Evolutionary conservation across 345 rosid genomes (phyloP).

Genomic region (Kandelia obovata): DNA sequence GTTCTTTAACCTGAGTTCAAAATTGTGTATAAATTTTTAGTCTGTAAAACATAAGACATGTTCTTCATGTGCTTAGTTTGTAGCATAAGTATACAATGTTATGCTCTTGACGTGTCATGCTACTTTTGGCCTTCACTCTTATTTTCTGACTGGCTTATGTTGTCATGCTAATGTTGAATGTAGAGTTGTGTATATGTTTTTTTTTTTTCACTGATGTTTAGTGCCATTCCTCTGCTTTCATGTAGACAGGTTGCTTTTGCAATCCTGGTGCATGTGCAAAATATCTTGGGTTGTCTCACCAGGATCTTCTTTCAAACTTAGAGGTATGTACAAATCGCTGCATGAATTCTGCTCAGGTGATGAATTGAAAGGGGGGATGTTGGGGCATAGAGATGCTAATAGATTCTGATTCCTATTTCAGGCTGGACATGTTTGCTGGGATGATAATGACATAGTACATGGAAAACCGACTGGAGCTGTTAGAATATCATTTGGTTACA

Average conservation of each 20-base stretch:
- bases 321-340: constrained; percentile 47
- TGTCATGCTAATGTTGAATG: too few species aligned
- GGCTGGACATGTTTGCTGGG: constrained; percentile 99
- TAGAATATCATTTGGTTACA: constrained; percentile 88
- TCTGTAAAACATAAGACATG: too few species aligned
- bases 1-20: too few species aligned
- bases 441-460: constrained; percentile 74
- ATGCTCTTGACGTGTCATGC: too few species aligned
- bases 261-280: constrained; percentile 99
- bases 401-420: constrained; percentile 21
- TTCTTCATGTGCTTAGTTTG: too few species aligned
- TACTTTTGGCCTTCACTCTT: too few species aligned
- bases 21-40: too few species aligned
- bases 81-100: too few species aligned
- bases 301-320: constrained; percentile 71
- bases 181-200: too few species aligned
- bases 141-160: too few species aligned
- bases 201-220: neutral
- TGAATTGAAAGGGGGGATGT: neutral
- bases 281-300: constrained; percentile 81
- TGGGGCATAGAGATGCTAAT: neutral
- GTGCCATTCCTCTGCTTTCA: constrained; percentile 28
- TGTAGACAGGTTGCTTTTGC: constrained; percentile 99
- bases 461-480: constrained; percentile 96
- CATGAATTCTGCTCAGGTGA: neutral